These are phyloP conservation scores for Yamadazyma tumulicola DNA, from an alignment of 805 yeast genomes.

Conservation along the genomic window DNA sequence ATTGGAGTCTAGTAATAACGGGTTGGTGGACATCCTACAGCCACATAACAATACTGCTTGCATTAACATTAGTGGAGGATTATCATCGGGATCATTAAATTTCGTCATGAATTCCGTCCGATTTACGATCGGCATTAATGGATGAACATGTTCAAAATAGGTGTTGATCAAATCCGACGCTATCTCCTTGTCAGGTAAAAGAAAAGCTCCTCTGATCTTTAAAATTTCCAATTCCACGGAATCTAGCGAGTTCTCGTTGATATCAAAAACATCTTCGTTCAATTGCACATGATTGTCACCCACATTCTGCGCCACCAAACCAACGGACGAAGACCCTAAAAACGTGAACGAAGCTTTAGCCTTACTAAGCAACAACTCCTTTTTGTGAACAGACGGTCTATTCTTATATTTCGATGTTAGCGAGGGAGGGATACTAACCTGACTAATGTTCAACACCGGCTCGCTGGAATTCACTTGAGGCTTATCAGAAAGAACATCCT, in stretches of 20 bases:
- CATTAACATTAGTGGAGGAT: constrained; percentile 61
- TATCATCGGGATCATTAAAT: constrained; percentile 51
- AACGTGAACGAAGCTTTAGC: constrained; percentile 39
- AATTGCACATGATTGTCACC: constrained; percentile 48
- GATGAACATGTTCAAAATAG: constrained; percentile 65
- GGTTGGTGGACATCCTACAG: constrained; percentile 55
- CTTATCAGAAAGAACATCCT: constrained; percentile 7
- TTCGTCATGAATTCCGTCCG: constrained; percentile 56
- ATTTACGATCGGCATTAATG: constrained; percentile 65
- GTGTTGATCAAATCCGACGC: constrained; percentile 57
- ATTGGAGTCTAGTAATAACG: constrained; percentile 46
- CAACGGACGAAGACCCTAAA: constrained; percentile 52
- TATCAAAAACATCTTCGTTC: constrained; percentile 37
- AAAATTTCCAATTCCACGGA: constrained; percentile 64
- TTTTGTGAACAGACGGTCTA: constrained; percentile 36
- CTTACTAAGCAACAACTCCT: constrained; percentile 25
- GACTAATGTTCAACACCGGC: constrained; percentile 41
- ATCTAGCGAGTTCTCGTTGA: constrained; percentile 37
- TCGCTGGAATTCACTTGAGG: constrained; percentile 20
- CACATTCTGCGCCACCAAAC: constrained; percentile 43
- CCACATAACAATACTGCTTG: constrained; percentile 72
- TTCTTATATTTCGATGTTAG: constrained; percentile 38
- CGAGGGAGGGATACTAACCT: constrained; percentile 41
- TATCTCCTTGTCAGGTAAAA: constrained; percentile 57
- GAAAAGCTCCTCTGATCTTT: constrained; percentile 65